phyloP scores from a whole-genome alignment of 495 filamentous ascomycete genomes.

The Aspergillus baeticus region DNA sequence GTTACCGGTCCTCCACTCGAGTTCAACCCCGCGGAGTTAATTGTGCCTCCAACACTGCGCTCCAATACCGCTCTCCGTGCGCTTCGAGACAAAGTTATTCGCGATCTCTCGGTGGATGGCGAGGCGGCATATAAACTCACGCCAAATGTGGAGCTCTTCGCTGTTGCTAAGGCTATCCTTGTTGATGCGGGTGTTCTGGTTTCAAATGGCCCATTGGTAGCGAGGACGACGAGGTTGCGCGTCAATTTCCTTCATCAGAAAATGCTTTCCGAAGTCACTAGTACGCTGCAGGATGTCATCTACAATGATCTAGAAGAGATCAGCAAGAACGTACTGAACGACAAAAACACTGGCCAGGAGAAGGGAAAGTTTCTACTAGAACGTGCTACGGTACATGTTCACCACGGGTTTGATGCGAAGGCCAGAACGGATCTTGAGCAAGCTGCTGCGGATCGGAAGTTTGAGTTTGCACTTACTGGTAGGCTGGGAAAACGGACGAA shows the following conservation, averaged over 20 bases:
- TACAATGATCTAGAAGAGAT: constrained; percentile 50
- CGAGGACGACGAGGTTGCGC: constrained; percentile 54
- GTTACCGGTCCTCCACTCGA: constrained; percentile 82
- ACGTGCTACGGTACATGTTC: constrained; percentile 76
- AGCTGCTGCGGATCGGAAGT: constrained; percentile 61
- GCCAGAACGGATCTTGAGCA: constrained; percentile 67
- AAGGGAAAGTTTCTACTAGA: constrained; percentile 72
- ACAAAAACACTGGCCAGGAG: constrained; percentile 35
- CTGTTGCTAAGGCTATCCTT: constrained; percentile 69
- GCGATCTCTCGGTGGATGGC: constrained; percentile 74
- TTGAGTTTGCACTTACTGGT: constrained; percentile 84
- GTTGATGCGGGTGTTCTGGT: constrained; percentile 45
- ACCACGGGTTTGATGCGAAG: constrained; percentile 77
- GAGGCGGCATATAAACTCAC: constrained; percentile 82
- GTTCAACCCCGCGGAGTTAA: constrained; percentile 48
- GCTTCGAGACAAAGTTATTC: constrained; percentile 55
- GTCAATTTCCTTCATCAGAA: constrained; percentile 86
- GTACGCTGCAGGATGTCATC: constrained; percentile 57
- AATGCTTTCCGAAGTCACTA: constrained; percentile 75
- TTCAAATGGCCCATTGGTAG: constrained; percentile 38
- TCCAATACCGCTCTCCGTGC: constrained; percentile 27
- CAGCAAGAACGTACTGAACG: constrained; percentile 38
- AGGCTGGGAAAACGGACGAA: constrained; percentile 87
- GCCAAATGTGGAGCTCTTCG: constrained; percentile 77
- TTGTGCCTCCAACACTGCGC: constrained; percentile 52